Evolutionary conservation across 768 basidiomycete genomes (phyloP), one percentile per base, ranked within the genome.

Genomic region (Tremella mesenterica): DNA sequence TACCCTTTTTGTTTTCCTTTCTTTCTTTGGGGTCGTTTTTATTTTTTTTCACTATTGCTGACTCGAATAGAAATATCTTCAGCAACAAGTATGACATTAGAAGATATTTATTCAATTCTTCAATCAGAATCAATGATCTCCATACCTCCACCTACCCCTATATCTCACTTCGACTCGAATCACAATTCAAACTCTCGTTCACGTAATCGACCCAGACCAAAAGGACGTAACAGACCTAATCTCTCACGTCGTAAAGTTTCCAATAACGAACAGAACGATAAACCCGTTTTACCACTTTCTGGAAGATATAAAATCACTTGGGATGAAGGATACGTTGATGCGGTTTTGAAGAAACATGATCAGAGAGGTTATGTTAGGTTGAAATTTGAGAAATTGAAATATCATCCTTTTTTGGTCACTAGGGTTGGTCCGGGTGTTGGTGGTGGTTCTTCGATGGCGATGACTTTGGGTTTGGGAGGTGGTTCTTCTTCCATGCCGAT

Each of bases 361-460:
- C 71, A 74, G 38, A 95, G 91, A 73, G 86, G 85, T 4, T 86
- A 89, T 62, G 65, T 90, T 55, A 80, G 73, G 43, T 64, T 78
- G 53, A 81, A 80, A 60, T 84, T 90, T 1, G 89, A 93, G 65
- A 83, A 83, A 71, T 78, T 97, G 56, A 90, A 88, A 67, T 99
- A 93, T 87, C 92, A 84, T 57, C 93, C 93, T 25, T 97, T 93
- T 73, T 75, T 95, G 33, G 73, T 89, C 39, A 77, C 83, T 25
- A 59, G 75, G n/a, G n/a, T n/a, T n/a, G n/a, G n/a, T n/a, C n/a
- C n/a, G n/a, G n/a, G n/a, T n/a, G n/a, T n/a, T n/a, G n/a, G n/a
- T n/a, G n/a, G n/a, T n/a, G n/a, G n/a, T n/a, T n/a, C n/a, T n/a
- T n/a, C n/a, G n/a, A n/a, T n/a, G n/a, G n/a, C n/a, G n/a, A n/a